phyloP scores from a whole-genome alignment of 2,329 filamentous ascomycete species.

The Aureobasidium sp. region DNA sequence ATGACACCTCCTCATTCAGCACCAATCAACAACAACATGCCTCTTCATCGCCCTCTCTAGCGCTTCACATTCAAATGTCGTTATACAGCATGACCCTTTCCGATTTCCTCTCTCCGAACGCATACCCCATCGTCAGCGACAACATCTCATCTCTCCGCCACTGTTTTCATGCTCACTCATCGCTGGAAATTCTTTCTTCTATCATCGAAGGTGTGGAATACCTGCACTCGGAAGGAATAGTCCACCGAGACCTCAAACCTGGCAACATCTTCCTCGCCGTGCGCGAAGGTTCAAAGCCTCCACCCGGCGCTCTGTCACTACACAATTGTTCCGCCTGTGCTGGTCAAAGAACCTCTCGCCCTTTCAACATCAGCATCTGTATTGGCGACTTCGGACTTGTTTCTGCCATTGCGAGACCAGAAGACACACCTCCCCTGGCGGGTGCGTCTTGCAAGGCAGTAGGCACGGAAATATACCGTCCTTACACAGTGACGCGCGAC shows the following conservation, averaged over 20 bases:
- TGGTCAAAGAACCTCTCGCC: neutral
- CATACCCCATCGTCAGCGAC: slow-evolving; percentile 8
- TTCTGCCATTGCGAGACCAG: slow-evolving; percentile 40
- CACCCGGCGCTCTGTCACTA: slow-evolving; percentile 39
- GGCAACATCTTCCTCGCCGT: slow-evolving; percentile 56
- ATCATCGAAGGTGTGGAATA: slow-evolving; percentile 58
- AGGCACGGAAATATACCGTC: slow-evolving; percentile 55
- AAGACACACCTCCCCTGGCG: slow-evolving; percentile 16
- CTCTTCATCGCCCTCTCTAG: slow-evolving; percentile 26
- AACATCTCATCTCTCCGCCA: slow-evolving; percentile 34
- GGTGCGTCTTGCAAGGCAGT: slow-evolving; percentile 34
- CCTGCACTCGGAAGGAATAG: slow-evolving; percentile 50
- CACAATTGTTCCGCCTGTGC: slow-evolving; percentile 29
- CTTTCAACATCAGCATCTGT: slow-evolving; percentile 44
- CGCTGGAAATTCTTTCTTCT: slow-evolving; percentile 47
- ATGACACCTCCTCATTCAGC: slow-evolving; percentile 15
- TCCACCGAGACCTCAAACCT: slow-evolving; percentile 61
- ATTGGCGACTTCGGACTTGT: slow-evolving; percentile 63
- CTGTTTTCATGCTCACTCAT: slow-evolving; percentile 53
- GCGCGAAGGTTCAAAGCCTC: slow-evolving; percentile 20
- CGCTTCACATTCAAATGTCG: slow-evolving; percentile 59
- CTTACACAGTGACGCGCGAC: slow-evolving; percentile 27
- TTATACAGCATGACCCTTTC: slow-evolving; percentile 54
- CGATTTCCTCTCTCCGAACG: slow-evolving; percentile 44
- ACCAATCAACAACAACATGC: neutral